Conservation (phyloP, 2,329 filamentous ascomycete genomes). For the Aspergillus tamarii region DNA sequence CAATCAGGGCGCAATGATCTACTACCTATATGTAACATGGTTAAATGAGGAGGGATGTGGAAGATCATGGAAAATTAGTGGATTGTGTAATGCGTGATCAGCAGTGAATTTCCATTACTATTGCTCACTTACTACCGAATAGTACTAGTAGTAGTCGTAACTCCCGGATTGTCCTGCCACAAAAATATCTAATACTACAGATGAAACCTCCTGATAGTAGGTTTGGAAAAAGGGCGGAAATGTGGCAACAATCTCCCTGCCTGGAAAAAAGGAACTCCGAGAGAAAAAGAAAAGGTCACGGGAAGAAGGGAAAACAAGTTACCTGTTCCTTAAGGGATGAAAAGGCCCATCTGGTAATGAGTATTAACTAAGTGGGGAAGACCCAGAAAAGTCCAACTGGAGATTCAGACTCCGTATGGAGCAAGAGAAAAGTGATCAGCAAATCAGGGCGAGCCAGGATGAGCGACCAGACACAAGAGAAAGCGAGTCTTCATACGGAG, state of each 20-base stretch:
- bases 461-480: background rate
- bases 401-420: constrained; percentile 16
- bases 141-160: background rate
- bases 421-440: constrained; percentile 22
- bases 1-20: constrained; percentile 27
- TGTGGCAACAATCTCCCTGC: background rate
- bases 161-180: background rate
- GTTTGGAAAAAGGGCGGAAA: background rate
- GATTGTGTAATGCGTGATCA: constrained; percentile 5
- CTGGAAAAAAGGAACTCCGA: background rate
- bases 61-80: constrained; percentile 22
- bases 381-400: constrained; percentile 16
- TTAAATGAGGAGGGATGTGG: constrained; percentile 24
- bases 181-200: background rate
- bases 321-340: background rate
- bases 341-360: constrained; percentile 11
- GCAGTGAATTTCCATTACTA: constrained; percentile 11
- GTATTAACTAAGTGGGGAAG: constrained; percentile 24
- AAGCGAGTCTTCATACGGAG: background rate
- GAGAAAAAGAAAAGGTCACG: background rate
- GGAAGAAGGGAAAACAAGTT: constrained; percentile 4
- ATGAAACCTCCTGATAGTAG: background rate
- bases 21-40: constrained; percentile 26
- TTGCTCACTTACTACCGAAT: background rate
- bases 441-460: constrained; percentile 12